Evolutionary conservation across 108 stramenopile species (phyloP).

Genomic region (Pseudonitzschia pungens): DNA sequence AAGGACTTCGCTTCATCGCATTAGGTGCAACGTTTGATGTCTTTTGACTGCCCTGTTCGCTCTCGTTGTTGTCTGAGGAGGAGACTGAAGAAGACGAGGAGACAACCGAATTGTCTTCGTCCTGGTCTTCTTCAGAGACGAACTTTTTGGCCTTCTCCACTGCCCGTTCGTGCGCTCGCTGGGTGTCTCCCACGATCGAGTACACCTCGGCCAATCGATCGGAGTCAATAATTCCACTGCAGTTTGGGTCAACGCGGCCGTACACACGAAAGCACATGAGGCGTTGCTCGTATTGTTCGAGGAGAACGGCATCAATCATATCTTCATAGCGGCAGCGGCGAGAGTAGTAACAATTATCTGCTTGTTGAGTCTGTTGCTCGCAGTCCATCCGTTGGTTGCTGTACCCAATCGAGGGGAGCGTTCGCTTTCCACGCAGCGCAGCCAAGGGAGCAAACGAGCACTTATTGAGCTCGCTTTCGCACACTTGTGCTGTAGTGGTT

Average conservation of each 20-base stretch:
- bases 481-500: background rate
- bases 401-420: background rate
- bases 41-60: background rate
- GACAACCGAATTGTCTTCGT: background rate
- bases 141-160: background rate
- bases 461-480: background rate
- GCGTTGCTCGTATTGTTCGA: slow-evolving; percentile 13
- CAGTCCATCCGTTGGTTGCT: background rate
- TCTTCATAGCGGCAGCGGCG: background rate
- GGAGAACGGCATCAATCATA: background rate
- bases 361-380: background rate
- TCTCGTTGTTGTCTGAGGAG: background rate
- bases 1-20: background rate
- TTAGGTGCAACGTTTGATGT: background rate
- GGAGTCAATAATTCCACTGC: background rate
- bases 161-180: background rate
- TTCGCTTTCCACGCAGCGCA: background rate
- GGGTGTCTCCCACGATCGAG: slow-evolving; percentile 1
- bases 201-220: slow-evolving; percentile 7
- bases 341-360: background rate
- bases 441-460: background rate
- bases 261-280: background rate
- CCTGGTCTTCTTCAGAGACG: background rate
- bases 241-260: background rate
- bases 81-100: background rate